These are phyloP conservation scores for Ramularia endophylla DNA, from an alignment of 2,329 filamentous ascomycete species.

Conservation along the genomic window DNA sequence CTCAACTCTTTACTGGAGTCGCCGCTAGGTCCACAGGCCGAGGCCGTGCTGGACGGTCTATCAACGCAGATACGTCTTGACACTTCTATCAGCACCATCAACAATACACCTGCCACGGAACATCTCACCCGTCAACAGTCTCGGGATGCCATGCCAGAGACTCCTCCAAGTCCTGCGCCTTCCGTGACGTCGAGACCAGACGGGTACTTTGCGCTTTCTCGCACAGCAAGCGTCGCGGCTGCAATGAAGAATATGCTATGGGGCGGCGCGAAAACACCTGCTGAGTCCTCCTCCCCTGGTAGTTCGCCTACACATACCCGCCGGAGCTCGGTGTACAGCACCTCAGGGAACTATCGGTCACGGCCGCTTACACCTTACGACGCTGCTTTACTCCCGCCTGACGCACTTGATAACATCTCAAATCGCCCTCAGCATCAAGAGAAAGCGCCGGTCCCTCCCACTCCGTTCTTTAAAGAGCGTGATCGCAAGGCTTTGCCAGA, in stretches of 20 bases:
- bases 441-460: constrained; percentile 69
- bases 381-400: constrained; percentile 51
- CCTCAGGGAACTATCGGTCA: constrained; percentile 32
- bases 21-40: constrained; percentile 63
- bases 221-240: constrained; percentile 59
- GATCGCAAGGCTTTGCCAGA: constrained; percentile 53
- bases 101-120: constrained; percentile 13
- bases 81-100: constrained; percentile 11
- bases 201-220: constrained; percentile 56
- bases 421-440: constrained; percentile 53
- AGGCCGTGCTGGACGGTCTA: constrained; percentile 58
- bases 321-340: constrained; percentile 19
- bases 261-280: constrained; percentile 25
- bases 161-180: constrained; percentile 37
- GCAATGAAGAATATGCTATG: constrained; percentile 57
- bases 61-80: constrained; percentile 44
- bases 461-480: constrained; percentile 64
- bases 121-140: constrained; percentile 32
- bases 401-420: constrained; percentile 59
- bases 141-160: constrained; percentile 44
- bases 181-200: constrained; percentile 47
- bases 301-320: constrained; percentile 23
- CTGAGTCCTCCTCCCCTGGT: constrained; percentile 18
- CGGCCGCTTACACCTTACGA: constrained; percentile 35
- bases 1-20: constrained; percentile 74